These are phyloP conservation scores for Russula compacta DNA, from an alignment of 768 basidiomycete genomes.

Conservation along the genomic window DNA sequence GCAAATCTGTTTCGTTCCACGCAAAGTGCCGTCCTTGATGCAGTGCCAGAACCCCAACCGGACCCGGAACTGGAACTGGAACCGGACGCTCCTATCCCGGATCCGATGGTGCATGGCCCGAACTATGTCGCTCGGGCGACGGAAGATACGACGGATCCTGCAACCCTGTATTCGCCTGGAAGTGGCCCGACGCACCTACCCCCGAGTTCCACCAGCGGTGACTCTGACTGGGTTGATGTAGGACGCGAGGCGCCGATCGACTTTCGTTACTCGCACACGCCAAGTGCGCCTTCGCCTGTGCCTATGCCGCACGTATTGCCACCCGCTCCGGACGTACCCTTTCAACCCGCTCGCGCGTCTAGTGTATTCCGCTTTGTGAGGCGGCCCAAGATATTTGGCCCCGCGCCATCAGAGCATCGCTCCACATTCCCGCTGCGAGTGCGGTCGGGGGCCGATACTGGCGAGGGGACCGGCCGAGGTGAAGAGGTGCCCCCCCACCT, in stretches of 20 bases:
- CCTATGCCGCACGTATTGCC: background rate
- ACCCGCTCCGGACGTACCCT: conserved; percentile 18
- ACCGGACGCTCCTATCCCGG: conserved; percentile 36
- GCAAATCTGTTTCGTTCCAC: conserved; percentile 50
- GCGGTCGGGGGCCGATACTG: conserved; percentile 25
- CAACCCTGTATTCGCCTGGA: conserved; percentile 22
- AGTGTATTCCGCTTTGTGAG: conserved; percentile 16
- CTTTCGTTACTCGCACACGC: conserved; percentile 23
- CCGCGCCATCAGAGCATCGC: conserved; percentile 31
- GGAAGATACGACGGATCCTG: conserved; percentile 10
- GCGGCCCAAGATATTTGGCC: conserved; percentile 20
- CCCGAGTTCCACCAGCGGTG: conserved; percentile 15
- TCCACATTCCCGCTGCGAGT: conserved; percentile 58
- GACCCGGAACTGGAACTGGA: conserved; percentile 13
- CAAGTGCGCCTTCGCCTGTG: conserved; percentile 2
- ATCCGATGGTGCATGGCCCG: conserved; percentile 46
- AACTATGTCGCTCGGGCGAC: conserved; percentile 31
- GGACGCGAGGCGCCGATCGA: conserved; percentile 36
- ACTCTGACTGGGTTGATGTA: conserved; percentile 55
- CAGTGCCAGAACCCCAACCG: conserved; percentile 12
- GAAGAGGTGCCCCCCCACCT: conserved; percentile 52
- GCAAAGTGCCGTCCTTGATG: conserved; percentile 39
- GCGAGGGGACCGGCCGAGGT: conserved; percentile 27
- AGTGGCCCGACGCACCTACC: conserved; percentile 21
- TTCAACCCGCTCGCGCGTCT: conserved; percentile 12